Percentiles rank a stretch among this genome's conserved stretches.
These are phyloP conservation scores for Eucalyptus brandiana DNA, from an alignment of 345 rosid species.

Conservation along the genomic window DNA sequence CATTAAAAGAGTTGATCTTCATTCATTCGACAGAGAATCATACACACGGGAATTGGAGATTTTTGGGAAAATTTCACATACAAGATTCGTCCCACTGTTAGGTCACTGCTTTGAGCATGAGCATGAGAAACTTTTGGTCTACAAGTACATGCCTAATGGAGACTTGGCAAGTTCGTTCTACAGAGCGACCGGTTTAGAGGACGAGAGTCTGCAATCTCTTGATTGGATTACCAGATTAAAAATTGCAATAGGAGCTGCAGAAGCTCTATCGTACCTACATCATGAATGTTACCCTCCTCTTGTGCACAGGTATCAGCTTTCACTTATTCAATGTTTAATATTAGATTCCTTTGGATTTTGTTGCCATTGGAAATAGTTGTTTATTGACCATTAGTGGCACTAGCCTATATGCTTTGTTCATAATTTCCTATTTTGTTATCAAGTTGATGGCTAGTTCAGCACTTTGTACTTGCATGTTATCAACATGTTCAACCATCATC, in stretches of 20 bases:
- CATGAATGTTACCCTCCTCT: slow-evolving; percentile 87
- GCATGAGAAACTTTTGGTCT: slow-evolving; percentile 67
- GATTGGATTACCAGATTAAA: slow-evolving; percentile 97
- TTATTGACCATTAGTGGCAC: neutral
- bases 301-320: slow-evolving; percentile 65
- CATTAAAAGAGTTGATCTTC: slow-evolving; percentile 53
- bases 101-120: slow-evolving; percentile 76
- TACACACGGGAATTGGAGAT: slow-evolving; percentile 53
- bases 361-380: neutral
- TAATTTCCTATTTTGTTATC: neutral
- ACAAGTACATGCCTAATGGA: slow-evolving; percentile 68
- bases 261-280: slow-evolving; percentile 73
- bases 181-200: slow-evolving; percentile 37
- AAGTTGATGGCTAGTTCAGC: neutral
- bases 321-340: neutral
- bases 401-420: neutral
- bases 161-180: slow-evolving; percentile 72
- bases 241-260: slow-evolving; percentile 84
- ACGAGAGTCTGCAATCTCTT: slow-evolving; percentile 49
- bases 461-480: neutral
- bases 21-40: slow-evolving; percentile 34
- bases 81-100: slow-evolving; percentile 67
- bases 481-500: neutral
- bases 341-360: neutral
- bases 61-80: slow-evolving; percentile 54